A percentile compares a stretch with the other conserved stretches of the same genome.
Evolutionary conservation across 768 basidiomycete genomes (phyloP).

Genomic region (Pleurotus cornucopiae): DNA sequence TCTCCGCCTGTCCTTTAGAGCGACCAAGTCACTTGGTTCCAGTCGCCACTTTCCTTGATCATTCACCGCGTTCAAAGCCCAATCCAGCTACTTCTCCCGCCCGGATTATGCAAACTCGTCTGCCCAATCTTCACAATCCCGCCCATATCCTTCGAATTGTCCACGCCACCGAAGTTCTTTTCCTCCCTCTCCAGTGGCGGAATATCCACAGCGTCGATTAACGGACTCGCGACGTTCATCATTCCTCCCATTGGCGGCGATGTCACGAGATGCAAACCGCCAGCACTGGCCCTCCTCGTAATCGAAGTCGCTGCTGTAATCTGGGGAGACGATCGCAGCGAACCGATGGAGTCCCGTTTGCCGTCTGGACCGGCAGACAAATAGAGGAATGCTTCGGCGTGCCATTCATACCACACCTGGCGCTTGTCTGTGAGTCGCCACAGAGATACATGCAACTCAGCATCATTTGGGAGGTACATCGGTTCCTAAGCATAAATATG

Average conservation of each 20-base stretch:
- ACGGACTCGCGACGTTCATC: constrained; percentile 49
- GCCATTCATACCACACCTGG: constrained; percentile 99
- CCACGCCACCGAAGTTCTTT: constrained; percentile 6
- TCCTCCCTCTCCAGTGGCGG: constrained; percentile 18
- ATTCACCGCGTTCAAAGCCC: constrained; percentile 45
- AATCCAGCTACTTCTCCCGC: constrained; percentile 90
- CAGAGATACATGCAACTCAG: constrained; percentile 88
- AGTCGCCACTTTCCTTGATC: no score
- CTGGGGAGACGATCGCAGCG: neutral
- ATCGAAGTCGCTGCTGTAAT: neutral
- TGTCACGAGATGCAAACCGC: neutral
- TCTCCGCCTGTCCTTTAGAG: no score
- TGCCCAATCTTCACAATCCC: constrained; percentile 89
- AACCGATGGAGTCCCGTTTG: neutral
- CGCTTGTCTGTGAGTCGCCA: constrained; percentile 90
- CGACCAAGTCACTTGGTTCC: no score
- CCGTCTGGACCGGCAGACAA: neutral
- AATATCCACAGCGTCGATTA: constrained; percentile 62
- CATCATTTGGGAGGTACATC: constrained; percentile 86
- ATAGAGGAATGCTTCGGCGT: constrained; percentile 85
- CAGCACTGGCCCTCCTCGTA: neutral
- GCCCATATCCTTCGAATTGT: constrained; percentile 16
- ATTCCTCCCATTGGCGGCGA: neutral
- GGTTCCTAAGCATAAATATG: constrained; percentile 59
- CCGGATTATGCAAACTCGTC: constrained; percentile 87